Base-by-base conservation (phyloP, 108 stramenopile genomes). In the Cyclotella distinguenda region DNA sequence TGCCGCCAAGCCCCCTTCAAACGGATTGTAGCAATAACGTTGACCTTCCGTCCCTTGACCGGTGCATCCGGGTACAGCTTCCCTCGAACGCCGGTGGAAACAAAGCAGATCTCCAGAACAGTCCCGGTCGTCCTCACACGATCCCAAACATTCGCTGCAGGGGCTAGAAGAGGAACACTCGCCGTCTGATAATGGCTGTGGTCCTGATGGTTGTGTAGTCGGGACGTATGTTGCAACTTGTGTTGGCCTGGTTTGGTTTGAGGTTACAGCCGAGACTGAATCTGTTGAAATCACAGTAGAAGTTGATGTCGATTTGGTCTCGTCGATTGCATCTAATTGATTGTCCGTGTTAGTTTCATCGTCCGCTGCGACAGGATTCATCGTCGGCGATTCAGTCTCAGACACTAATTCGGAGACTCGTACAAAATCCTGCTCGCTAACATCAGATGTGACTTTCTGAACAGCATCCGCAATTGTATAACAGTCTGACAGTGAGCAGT, bases 11-110 rank as follows among this genome's bases (percentile, higher is more conserved):
- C 56, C 57, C 6, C 59, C 47, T 10, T 56, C 45, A 39, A 49
- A 68, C 26, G 67, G 67, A 59, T 68, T 22, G 27, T 65, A 67
- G 12, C 66, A 67, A 48, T 67, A 67, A 10, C 45, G 31, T 35
- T 67, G 66, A 11, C 66, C 54, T 22, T 35, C n/a, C 1, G 6
- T 67, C 22, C 66, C 66, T 25, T 31, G 45, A 19, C 66, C 66
- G n/a, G 27, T n/a, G 44, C 66, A 67, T 44, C 66, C 66, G 13
- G 66, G 55, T 3, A 67, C 34, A 12, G 22, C 28, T 22, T 67
- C 66, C 31, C n/a, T 31, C n/a, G 22, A 57, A 16, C 11, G 13
- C 8, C 65, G 66, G 13, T 18, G 28, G 45, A 67, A 67, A 49
- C 66, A 67, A 15, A 38, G 54, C 23, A 74, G 50, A 18, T 23